Percentiles rank a stretch among this genome's conserved stretches.
Conservation (phyloP, 139 green algal genomes). For the Tetradesmus obliquus region DNA sequence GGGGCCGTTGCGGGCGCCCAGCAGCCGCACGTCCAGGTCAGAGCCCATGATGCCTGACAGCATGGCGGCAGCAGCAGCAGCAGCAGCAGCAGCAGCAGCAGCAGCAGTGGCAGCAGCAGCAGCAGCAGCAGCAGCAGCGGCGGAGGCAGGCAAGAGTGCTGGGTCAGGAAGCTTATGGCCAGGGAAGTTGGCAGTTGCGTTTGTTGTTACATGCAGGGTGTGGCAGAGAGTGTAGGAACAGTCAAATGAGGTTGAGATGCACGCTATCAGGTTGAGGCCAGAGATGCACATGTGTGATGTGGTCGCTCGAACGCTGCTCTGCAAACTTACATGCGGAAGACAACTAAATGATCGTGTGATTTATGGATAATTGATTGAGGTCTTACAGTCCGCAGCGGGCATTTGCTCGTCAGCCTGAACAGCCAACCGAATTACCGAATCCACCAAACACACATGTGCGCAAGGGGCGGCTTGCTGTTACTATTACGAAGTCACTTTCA, state of each 20-base stretch:
- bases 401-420: background rate
- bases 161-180: too few species aligned
- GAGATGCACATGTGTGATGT: background rate
- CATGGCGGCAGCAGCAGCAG: background rate
- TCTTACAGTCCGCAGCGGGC: background rate
- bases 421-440: background rate
- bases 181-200: too few species aligned
- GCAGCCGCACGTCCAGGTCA: constrained; percentile 24
- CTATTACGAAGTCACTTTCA: too few species aligned
- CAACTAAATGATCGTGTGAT: background rate
- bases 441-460: background rate
- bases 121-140: too few species aligned
- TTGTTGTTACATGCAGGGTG: too few species aligned
- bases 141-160: too few species aligned
- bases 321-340: background rate
- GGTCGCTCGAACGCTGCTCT: background rate
- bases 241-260: background rate
- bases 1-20: background rate
- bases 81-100: background rate
- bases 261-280: background rate
- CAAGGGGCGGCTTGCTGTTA: too few species aligned
- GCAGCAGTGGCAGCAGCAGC: too few species aligned
- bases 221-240: too few species aligned
- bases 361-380: too few species aligned
- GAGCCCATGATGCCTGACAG: constrained; percentile 38